Evolutionary conservation across 805 yeast species (phyloP).

Genomic region (Ogataea pignaliae): DNA sequence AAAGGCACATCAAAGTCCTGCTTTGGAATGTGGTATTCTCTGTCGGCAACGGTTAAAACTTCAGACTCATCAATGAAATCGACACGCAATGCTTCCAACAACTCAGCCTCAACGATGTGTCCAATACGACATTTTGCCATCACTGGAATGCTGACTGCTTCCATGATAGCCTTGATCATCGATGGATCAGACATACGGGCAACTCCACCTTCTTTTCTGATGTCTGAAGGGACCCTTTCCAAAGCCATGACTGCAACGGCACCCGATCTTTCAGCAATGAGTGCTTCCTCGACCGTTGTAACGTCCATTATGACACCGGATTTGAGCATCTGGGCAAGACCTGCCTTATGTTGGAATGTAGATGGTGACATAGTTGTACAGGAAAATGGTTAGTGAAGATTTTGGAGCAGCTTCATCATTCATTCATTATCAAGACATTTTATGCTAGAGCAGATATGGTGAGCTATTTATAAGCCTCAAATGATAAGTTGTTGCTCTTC

Average conservation of each 20-base stretch:
- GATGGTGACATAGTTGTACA: conserved; percentile 2
- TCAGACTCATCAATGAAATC: conserved; percentile 85
- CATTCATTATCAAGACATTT: no score
- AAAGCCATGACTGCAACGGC: conserved; percentile 90
- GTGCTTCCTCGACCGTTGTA: conserved; percentile 75
- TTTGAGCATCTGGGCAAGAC: conserved; percentile 82
- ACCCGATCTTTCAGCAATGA: conserved; percentile 76
- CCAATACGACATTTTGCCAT: conserved; percentile 89
- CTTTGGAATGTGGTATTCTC: conserved; percentile 59
- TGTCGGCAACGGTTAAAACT: conserved; percentile 80
- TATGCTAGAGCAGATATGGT: no score
- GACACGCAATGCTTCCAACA: conserved; percentile 63
- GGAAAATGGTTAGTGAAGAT: neutral
- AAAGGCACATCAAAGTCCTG: conserved; percentile 63
- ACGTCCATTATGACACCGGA: conserved; percentile 77
- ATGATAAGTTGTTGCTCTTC: no score
- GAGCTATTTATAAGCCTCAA: neutral
- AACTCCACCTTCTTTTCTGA: conserved; percentile 76
- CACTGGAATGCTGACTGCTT: conserved; percentile 64
- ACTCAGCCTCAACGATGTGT: conserved; percentile 77
- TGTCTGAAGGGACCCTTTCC: conserved; percentile 81
- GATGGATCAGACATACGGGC: conserved; percentile 85
- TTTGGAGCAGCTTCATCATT: no score
- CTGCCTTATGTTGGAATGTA: conserved; percentile 58
- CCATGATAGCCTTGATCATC: conserved; percentile 72